Conservation (phyloP, 495 filamentous ascomycete genomes). For the Pseudomonodictys pantanalensis region DNA sequence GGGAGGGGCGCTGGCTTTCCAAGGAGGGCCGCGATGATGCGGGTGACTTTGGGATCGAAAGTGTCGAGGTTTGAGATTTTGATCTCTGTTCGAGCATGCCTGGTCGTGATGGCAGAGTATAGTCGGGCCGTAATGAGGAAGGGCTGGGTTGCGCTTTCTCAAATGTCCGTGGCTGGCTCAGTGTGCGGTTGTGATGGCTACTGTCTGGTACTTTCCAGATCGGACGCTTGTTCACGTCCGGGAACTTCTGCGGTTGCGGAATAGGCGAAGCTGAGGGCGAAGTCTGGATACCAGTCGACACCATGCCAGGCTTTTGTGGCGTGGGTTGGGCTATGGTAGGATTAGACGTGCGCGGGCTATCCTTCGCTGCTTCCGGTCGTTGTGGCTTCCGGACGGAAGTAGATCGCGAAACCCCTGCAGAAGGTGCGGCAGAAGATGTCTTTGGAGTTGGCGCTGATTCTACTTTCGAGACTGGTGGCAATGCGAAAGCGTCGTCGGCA, state of each 20-base stretch:
- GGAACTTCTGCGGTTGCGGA: slow-evolving; percentile 49
- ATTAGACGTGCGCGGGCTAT: slow-evolving; percentile 48
- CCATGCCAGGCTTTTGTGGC: slow-evolving; percentile 64
- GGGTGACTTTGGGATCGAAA: slow-evolving; percentile 51
- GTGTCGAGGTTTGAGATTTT: slow-evolving; percentile 51
- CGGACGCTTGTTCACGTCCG: slow-evolving; percentile 37
- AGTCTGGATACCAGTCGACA: slow-evolving; percentile 95
- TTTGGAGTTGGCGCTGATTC: slow-evolving; percentile 21
- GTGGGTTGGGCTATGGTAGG: slow-evolving; percentile 57
- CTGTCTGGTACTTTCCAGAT: slow-evolving; percentile 40
- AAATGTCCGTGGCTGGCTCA: slow-evolving; percentile 38
- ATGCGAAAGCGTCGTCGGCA: slow-evolving; percentile 83
- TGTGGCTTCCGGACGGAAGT: slow-evolving; percentile 41
- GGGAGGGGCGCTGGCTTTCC: slow-evolving; percentile 66
- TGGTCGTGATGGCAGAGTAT: slow-evolving; percentile 38
- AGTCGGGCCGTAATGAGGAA: slow-evolving; percentile 41
- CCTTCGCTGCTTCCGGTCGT: slow-evolving; percentile 29
- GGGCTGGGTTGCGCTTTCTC: slow-evolving; percentile 33
- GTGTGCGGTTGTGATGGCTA: slow-evolving; percentile 32
- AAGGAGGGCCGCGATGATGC: slow-evolving; percentile 78
- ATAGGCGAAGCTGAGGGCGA: slow-evolving; percentile 63
- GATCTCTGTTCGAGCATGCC: slow-evolving; percentile 49
- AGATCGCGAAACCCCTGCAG: slow-evolving; percentile 22
- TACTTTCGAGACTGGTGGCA: slow-evolving; percentile 37
- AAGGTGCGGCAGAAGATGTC: slow-evolving; percentile 14